Base-by-base conservation (phyloP, 495 filamentous ascomycete genomes). In the Saxispiralis lemnorum region DNA sequence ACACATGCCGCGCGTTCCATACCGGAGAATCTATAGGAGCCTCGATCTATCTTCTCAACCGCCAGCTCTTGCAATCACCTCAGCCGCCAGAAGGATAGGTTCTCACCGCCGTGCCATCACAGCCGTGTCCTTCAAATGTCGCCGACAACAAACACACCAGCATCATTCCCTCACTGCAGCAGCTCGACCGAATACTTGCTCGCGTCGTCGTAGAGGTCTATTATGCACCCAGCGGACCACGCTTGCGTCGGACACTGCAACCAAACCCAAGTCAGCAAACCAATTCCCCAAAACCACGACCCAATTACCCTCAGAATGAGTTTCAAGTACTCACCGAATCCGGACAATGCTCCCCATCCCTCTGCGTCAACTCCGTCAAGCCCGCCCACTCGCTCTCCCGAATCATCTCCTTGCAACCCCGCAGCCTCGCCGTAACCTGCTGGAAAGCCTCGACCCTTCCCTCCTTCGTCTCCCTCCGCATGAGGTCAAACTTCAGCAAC, bases 151-250 rank as follows among this genome's bases (percentile, higher is more conserved):
- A n/a, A n/a, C n/a, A n/a, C n/a, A n/a, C n/a, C n/a, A n/a, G n/a
- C 34, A 6, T 35, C 13, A 35, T 15, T 32, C n/a, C 28, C 31
- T 17, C 14, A 15, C 16, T 28, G 16, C 31, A 49, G 38, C 28
- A 45, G 20, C 35, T 55, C 48, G 17, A 31, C 19, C 19, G 44
- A 45, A 45, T 51, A 57, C 51, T 68, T 64, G 37, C 65, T 73
- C 32, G 85, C 85, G 59, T 97, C 89, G 60, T 92, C 83, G 57
- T 89, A 96, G 35, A 99, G 56, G 61, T 99, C 89, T 53, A 99
- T 81, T 51, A 96, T 62, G 56, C 89, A 96, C 7, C 83, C 79
- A 0, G 92, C 78, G 16, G 84, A 93, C 89, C 89, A 99, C 9
- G 88, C 79, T 57, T 99, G 89, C 1, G 88, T 94, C 13, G 89